A percentile compares a stretch with the other conserved stretches of the same genome.
Conservation (phyloP, 75 land plant species). For the Pseudotsuga menziesii region DNA sequence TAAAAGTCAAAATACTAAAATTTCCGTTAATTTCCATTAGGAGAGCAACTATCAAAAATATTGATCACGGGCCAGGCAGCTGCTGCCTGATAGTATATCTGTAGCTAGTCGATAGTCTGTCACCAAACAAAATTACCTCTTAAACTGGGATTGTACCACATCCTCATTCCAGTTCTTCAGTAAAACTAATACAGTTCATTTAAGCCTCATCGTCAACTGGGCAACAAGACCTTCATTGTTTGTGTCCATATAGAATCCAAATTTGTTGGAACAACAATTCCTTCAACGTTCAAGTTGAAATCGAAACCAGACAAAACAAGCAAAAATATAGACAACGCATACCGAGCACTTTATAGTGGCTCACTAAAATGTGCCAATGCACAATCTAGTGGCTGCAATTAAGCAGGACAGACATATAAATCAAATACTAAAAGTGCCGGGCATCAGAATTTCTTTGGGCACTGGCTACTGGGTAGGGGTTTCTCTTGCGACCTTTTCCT, state of each 20-base stretch:
- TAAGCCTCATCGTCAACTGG: no score
- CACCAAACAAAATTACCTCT: neutral
- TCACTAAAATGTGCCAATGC: slow-evolving; percentile 1
- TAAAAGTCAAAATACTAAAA: neutral
- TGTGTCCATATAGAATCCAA: no score
- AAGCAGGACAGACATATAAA: neutral
- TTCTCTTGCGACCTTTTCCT: neutral
- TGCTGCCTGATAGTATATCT: neutral
- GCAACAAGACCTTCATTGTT: no score
- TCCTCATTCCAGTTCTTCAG: no score
- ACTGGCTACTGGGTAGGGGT: neutral
- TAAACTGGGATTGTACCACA: no score
- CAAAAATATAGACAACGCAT: no score
- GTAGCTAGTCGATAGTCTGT: neutral
- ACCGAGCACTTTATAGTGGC: neutral
- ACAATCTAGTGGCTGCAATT: slow-evolving; percentile 4
- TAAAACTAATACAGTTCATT: no score
- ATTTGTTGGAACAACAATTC: no score
- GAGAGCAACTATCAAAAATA: neutral
- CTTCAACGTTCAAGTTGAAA: no score
- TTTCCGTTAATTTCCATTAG: neutral
- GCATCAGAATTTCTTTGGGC: neutral
- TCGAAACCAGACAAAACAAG: no score
- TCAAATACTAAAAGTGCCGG: neutral
- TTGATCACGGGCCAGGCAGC: neutral